Evolutionary conservation across 169 alveolate species (phyloP).

Genomic region (Eimeria falciformis): DNA sequence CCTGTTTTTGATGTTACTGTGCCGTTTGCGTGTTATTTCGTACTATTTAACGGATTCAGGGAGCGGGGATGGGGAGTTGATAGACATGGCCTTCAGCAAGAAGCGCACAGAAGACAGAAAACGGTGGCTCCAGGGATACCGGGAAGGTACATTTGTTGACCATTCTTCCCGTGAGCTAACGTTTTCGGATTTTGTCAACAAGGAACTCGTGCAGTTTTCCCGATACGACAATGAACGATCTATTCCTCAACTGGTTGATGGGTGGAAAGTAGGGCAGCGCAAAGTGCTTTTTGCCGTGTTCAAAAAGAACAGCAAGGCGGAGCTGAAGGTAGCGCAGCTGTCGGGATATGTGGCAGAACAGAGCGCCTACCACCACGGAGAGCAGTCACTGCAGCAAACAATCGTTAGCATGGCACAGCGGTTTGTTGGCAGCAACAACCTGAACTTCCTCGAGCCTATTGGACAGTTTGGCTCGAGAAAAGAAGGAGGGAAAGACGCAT

Average conservation of each 20-base stretch:
- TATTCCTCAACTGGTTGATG: constrained; percentile 98
- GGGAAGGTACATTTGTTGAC: constrained; percentile 83
- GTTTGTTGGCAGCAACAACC: constrained; percentile 97
- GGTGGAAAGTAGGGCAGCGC: constrained; percentile 99
- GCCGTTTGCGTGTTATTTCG: too few species aligned
- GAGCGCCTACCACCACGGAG: constrained; percentile 99
- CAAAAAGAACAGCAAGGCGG: constrained; percentile 96
- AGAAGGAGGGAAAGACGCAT: constrained; percentile 99
- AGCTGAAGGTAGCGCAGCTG: constrained; percentile 96
- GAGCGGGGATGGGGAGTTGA: constrained; percentile 95
- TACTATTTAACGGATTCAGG: constrained; percentile 76
- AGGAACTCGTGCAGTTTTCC: constrained; percentile 98
- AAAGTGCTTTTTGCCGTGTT: constrained; percentile 98
- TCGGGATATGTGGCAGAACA: constrained; percentile 98
- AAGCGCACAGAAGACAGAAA: constrained; percentile 98
- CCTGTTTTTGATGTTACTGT: too few species aligned
- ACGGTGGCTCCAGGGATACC: constrained; percentile 82
- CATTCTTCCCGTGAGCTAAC: constrained; percentile 78
- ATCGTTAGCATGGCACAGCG: constrained; percentile 99
- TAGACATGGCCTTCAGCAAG: constrained; percentile 99
- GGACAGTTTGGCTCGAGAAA: constrained; percentile 99
- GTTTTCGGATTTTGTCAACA: constrained; percentile 97
- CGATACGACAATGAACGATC: constrained; percentile 98
- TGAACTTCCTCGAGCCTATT: constrained; percentile 78
- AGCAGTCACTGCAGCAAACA: constrained; percentile 96